Base-by-base conservation (phyloP, 495 filamentous ascomycete species). In the Penicillium salamii region DNA sequence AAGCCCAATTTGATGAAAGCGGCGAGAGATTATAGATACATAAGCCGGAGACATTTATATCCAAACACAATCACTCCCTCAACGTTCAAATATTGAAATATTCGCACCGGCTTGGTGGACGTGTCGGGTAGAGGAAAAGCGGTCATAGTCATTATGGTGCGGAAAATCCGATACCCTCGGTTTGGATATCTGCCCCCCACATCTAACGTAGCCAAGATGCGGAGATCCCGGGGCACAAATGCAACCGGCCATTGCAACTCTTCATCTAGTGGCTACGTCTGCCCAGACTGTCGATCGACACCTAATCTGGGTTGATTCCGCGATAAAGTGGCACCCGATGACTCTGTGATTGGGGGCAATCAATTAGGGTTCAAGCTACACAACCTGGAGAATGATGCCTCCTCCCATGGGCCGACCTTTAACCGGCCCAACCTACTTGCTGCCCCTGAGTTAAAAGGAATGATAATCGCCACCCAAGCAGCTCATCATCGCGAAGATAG, bases 1-100 rank as follows among this genome's bases (percentile, higher is more conserved):
- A 69, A 65, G 63, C 66, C 66, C 66, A 55, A 15, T 59, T 52
- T 12, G 20, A 39, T 60, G 35, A 11, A 21, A 14, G 29, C 8
- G 20, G 29, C 29, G 3, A 5, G 11, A 8, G 11, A 11, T 12
- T 32, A 7, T 7, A 7, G 12, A 5, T 7, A 32, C 12, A 32
- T 32, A 8, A 7, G 4, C 29, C 29, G 5, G 29, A 8, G 23
- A 8, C 23, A 26, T 26, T 8, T 26, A 8, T n/a, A n/a, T n/a
- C n/a, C n/a, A n/a, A n/a, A n/a, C n/a, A n/a, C n/a, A n/a, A n/a
- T n/a, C n/a, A n/a, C n/a, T n/a, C n/a, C n/a, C n/a, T n/a, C n/a
- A n/a, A n/a, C n/a, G n/a, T n/a, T n/a, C n/a, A n/a, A n/a, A n/a
- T n/a, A n/a, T n/a, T n/a, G n/a, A n/a, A n/a, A n/a, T n/a, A n/a